Evolutionary conservation across 2,329 filamentous ascomycete species (phyloP).

Genomic region (Pseudomassariella vexata): DNA sequence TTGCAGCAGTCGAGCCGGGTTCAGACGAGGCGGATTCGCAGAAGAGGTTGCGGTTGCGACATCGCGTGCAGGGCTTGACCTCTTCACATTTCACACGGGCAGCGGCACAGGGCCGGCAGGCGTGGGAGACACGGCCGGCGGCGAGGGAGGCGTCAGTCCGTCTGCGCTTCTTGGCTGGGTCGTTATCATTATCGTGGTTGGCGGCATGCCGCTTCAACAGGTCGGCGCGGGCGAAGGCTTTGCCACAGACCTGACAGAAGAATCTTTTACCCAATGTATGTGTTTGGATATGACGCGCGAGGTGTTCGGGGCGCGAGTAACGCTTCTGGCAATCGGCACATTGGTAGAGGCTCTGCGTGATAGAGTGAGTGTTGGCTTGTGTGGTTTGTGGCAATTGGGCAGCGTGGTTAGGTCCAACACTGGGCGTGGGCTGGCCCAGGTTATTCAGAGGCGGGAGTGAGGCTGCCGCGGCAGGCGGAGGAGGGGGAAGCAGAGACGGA

Average conservation of each 20-base stretch:
- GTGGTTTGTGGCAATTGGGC: slow-evolving; percentile 4
- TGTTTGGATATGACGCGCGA: slow-evolving; percentile 30
- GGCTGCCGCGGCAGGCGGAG: slow-evolving; percentile 2
- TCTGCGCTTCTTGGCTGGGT: slow-evolving; percentile 40
- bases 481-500: slow-evolving; percentile 3
- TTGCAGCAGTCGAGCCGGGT: slow-evolving; percentile 31
- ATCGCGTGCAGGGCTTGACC: slow-evolving; percentile 46
- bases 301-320: slow-evolving; percentile 48
- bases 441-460: not conserved
- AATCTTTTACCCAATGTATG: slow-evolving; percentile 19
- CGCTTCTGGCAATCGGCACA: slow-evolving; percentile 46
- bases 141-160: slow-evolving; percentile 38
- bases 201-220: slow-evolving; percentile 45
- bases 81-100: slow-evolving; percentile 52
- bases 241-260: slow-evolving; percentile 38
- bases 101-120: slow-evolving; percentile 44
- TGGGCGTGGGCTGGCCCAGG: not conserved
- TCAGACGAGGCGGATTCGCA: slow-evolving; percentile 36
- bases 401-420: not conserved
- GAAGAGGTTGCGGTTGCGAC: slow-evolving; percentile 37
- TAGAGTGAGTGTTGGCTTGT: slow-evolving; percentile 12
- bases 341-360: slow-evolving; percentile 34
- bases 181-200: slow-evolving; percentile 42
- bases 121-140: slow-evolving; percentile 45
- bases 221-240: slow-evolving; percentile 48